Base-by-base conservation (phyloP, 257 asterid species). In the Solanum appendiculatum region DNA sequence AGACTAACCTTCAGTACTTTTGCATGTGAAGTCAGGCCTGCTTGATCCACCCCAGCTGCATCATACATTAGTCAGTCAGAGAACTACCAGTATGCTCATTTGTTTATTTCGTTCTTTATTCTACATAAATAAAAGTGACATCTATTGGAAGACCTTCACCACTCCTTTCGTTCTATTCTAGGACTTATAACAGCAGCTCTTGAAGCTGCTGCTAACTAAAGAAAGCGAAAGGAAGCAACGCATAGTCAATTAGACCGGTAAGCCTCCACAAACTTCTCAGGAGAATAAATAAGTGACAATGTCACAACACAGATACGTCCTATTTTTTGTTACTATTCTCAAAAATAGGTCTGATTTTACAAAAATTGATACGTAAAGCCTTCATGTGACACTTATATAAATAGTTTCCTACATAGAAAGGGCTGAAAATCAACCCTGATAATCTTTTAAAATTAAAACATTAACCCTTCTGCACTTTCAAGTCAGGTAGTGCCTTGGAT, bases 31-130 rank as follows among this genome's bases (percentile, higher is more conserved):
- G 86, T 97, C 99, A 86, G 99, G 99, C 87, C 99, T 91, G 91
- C 98, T 95, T 56, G 99, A 97, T 91, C 98, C 99, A 87, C 99
- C 99, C 99, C 99, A 97, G 81, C 99, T 97, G 97, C 94, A 93
- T 82, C 48, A 86, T 9, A 29, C 20, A 48, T 80, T 80, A 80
- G 66, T 68, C 66, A 46, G 68, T 80, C 25, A 80, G 85, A 46
- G 60, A 29, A 46, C 85, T 80, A 48, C 66, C 66, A 80, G 6
- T 80, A 44, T 46, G 27, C 42, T 27, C 85, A 80, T 46, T 46
- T 46, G 39, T 29, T 51, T 80, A 42, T 80, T 44, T 78, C 7
- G 16, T 25, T 25, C 31, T 14, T 78, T 29, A 80, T 46, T 80
- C 27, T 27, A 29, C 85, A 80, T 80, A 77, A 25, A 80, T 80